Evolutionary conservation across 192 early-diverging fungal genomes (phyloP).

Genomic region (Thamnidium elegans): DNA sequence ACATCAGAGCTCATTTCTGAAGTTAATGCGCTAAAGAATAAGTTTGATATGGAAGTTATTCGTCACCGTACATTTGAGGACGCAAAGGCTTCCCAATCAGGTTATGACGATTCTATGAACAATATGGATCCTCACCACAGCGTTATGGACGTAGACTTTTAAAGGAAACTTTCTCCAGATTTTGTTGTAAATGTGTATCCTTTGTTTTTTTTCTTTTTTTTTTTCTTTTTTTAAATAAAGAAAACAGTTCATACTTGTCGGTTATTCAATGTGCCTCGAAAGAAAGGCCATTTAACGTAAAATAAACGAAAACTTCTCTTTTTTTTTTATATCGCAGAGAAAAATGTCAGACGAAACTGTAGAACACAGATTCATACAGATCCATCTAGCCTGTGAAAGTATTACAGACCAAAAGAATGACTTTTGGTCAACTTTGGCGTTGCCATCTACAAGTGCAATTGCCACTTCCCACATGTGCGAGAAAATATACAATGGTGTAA

Average conservation of each 20-base stretch:
- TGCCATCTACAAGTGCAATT: constrained; percentile 5
- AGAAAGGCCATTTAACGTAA: too few relatives aligned
- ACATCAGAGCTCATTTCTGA: constrained; percentile 76
- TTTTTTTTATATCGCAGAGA: background rate
- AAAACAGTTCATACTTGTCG: too few relatives aligned
- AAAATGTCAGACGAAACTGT: constrained; percentile 10
- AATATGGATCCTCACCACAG: constrained; percentile 30
- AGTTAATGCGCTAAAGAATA: constrained; percentile 71
- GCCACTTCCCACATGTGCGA: constrained; percentile 18
- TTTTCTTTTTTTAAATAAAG: too few relatives aligned
- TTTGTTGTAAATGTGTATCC: background rate
- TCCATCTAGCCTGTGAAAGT: constrained; percentile 4
- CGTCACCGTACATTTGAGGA: constrained; percentile 37
- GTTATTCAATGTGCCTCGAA: too few relatives aligned
- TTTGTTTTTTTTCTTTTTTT: too few relatives aligned
- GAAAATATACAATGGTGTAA: background rate
- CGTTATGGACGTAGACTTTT: constrained; percentile 67
- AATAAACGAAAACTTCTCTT: background rate
- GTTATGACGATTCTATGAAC: constrained; percentile 34
- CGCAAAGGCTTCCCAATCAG: constrained; percentile 17
- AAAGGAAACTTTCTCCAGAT: constrained; percentile 6
- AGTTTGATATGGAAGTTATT: constrained; percentile 67
- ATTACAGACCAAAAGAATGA: constrained; percentile 1
- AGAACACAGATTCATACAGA: constrained; percentile 23
- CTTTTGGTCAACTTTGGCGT: constrained; percentile 11